phyloP scores from a whole-genome alignment of 768 basidiomycete genomes.

The Ramaria sp. region DNA sequence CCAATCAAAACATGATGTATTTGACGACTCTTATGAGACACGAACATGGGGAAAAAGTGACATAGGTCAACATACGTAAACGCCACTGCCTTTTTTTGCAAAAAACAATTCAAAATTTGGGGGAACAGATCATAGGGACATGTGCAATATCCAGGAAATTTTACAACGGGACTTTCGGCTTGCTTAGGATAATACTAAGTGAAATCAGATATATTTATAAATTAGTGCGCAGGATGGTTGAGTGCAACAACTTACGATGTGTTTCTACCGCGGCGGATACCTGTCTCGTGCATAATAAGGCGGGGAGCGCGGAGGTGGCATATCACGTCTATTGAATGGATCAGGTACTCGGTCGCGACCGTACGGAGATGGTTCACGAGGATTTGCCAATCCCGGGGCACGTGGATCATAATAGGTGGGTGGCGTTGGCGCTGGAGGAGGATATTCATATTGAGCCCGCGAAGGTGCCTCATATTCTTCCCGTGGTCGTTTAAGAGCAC shows the following conservation, averaged over 20 bases:
- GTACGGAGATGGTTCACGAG: conserved; percentile 4
- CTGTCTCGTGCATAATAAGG: conserved; percentile 2
- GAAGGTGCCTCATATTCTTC: conserved; percentile 5
- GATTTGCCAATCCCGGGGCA: background rate
- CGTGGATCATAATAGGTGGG: background rate
- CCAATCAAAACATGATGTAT: background rate
- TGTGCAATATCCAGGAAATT: background rate
- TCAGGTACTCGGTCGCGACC: background rate
- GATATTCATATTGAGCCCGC: background rate
- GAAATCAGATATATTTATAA: background rate
- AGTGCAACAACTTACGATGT: background rate
- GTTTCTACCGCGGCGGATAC: conserved; percentile 5
- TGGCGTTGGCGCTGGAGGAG: background rate
- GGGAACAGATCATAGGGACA: background rate
- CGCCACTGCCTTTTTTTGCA: too few species aligned
- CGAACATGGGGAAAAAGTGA: too few species aligned
- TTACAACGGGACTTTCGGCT: background rate
- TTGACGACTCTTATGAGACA: background rate
- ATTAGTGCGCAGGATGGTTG: background rate
- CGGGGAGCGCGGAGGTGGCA: conserved; percentile 1
- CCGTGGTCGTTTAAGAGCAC: conserved; percentile 2
- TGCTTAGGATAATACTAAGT: background rate
- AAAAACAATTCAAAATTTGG: too few species aligned
- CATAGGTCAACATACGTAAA: background rate
- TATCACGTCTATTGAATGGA: conserved; percentile 1